Percentiles rank a stretch among this genome's conserved stretches.
These are phyloP conservation scores for Acanthamoeba sp. DNA, from an alignment of 208 protist genomes.

Conservation along the genomic window DNA sequence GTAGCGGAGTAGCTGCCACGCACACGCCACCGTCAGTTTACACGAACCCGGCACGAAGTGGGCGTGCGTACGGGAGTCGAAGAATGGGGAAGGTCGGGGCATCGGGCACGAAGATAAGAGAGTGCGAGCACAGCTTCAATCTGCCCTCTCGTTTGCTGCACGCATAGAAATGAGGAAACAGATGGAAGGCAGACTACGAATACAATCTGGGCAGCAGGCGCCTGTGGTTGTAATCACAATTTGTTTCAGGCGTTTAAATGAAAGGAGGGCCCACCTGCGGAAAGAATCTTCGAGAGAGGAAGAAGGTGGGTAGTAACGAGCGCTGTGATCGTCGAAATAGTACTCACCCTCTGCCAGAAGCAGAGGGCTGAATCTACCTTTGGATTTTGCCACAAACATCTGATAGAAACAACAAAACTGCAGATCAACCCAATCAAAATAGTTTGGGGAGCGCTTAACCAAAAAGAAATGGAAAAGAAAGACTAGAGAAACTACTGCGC, in stretches of 20 bases:
- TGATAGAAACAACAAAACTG: neutral
- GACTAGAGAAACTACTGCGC: neutral
- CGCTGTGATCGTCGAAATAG: conserved; percentile 88
- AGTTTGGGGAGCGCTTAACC: neutral
- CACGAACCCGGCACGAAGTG: too few species aligned
- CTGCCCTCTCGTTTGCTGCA: conserved; percentile 77
- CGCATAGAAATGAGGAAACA: neutral
- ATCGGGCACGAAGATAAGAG: conserved; percentile 89
- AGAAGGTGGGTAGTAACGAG: conserved; percentile 82
- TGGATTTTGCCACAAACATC: conserved; percentile 68
- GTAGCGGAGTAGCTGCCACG: neutral
- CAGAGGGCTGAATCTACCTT: conserved; percentile 83
- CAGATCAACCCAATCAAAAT: neutral
- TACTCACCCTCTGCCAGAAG: conserved; percentile 89
- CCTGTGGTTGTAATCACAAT: too few species aligned
- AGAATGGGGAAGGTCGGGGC: conserved; percentile 84
- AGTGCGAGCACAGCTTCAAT: conserved; percentile 87
- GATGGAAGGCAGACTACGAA: neutral
- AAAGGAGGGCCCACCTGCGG: neutral
- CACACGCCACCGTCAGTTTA: neutral
- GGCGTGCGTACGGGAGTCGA: conserved; percentile 81
- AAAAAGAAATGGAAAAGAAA: neutral
- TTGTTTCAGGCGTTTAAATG: neutral
- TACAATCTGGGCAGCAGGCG: too few species aligned
- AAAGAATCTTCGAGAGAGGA: conserved; percentile 20